Conservation (phyloP, 139 green algal species). For the Ettlia oleoabundans region DNA sequence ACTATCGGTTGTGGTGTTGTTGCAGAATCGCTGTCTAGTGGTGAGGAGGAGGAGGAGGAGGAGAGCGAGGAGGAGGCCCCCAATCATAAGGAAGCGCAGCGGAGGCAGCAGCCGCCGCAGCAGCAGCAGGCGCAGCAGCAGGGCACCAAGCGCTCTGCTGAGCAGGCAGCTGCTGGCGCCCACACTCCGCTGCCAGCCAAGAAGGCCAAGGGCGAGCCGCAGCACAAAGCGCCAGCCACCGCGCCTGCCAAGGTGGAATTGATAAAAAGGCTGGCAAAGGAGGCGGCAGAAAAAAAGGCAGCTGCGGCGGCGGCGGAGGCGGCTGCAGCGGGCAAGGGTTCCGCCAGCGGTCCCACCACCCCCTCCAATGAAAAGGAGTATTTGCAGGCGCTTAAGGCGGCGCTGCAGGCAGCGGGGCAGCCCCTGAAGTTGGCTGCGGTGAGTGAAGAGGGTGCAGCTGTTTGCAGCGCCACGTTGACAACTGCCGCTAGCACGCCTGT, state of each 20-base stretch:
- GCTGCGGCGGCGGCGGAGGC: neutral
- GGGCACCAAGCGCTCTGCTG: neutral
- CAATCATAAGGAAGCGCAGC: neutral
- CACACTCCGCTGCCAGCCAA: slow-evolving; percentile 83
- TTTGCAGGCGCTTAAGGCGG: slow-evolving; percentile 17
- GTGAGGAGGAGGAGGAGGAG: slow-evolving; percentile 30
- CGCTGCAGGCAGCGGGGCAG: neutral
- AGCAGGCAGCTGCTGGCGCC: neutral
- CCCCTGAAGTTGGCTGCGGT: slow-evolving; percentile 28
- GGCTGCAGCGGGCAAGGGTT: neutral
- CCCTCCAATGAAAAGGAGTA: slow-evolving; percentile 22
- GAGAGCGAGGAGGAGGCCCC: no score
- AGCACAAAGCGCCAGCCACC: slow-evolving; percentile 56
- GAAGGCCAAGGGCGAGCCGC: slow-evolving; percentile 88
- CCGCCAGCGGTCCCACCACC: neutral
- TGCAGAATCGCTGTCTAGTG: slow-evolving; percentile 13
- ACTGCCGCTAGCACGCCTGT: no score
- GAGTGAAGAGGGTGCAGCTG: neutral
- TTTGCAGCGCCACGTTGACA: no score
- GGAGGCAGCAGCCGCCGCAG: neutral
- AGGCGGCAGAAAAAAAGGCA: no score
- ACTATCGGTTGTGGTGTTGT: neutral
- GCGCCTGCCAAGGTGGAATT: slow-evolving; percentile 11
- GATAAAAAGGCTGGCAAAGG: neutral
- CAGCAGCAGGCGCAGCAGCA: slow-evolving; percentile 28